Evolutionary conservation across 768 basidiomycete species (phyloP), one percentile per base, ranked within the genome.

Genomic region (Leccinum subgranulosum): DNA sequence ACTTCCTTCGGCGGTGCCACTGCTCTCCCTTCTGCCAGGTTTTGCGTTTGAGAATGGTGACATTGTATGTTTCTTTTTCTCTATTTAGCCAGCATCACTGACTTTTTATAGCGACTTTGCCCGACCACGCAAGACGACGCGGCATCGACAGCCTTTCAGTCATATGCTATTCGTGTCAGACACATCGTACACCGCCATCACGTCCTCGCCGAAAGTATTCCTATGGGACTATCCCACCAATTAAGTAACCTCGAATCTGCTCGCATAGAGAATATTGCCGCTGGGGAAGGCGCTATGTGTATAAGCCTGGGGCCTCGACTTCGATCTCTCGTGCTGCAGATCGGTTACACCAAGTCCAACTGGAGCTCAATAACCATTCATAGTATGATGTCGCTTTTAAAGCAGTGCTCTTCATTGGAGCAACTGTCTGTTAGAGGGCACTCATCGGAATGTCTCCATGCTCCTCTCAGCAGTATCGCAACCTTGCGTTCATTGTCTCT

Each of bases 371-470:
- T 45, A 7, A 53, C 59, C 34, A 19, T 63, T 21, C 53, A 58
- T 41, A 31, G 19, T 17, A 64, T 66, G 19, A 60, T 76, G 21
- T 61, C 64, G 14, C 63, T 57, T 27, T 54, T 75, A 7, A 70
- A 73, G 28, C 64, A 64, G 9, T 54, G 61, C 23, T 47, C 57
- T 36, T 62, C 60, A 7, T 69, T 82, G 36, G 68, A 73, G 39
- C 66, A 65, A 31, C 54, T 83, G 6, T 72, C 66, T 28, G 62
- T 83, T 14, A 76, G 81, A 47, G 80, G 81, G 5, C 49, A 66
- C 47, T 65, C 66, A 11, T 57, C 77, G 6, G 53, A 51, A 52
- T 67, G 62, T 43, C 63, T 67, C 23, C 73, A 75, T 48, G 36
- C 53, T 7, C 64, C 66, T 31, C 69, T 81, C 45, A 62, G 75